Conservation (phyloP, 208 protist genomes). For the Borovskyia barvae region DNA sequence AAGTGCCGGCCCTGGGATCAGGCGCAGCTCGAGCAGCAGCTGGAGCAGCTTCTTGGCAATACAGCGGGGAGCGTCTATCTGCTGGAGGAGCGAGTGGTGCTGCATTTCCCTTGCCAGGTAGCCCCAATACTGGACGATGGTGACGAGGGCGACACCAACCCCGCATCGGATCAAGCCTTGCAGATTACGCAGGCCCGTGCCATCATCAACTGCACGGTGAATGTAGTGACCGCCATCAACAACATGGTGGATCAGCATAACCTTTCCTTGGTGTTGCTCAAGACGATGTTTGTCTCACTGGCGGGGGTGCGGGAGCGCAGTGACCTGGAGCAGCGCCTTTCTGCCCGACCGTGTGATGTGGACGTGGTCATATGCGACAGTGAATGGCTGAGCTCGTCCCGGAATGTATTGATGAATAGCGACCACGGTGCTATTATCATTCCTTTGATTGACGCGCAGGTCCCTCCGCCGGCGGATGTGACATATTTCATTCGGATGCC, state of each 20-base stretch:
- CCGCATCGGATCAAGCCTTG: slow-evolving; percentile 37
- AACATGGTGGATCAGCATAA: slow-evolving; percentile 91
- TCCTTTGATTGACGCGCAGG: slow-evolving; percentile 48
- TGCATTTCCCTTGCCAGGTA: slow-evolving; percentile 86
- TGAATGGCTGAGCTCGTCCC: slow-evolving; percentile 73
- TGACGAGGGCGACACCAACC: slow-evolving; percentile 32
- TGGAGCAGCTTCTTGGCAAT: slow-evolving; percentile 45
- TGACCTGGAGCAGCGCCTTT: slow-evolving; percentile 76
- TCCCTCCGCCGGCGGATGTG: slow-evolving; percentile 45
- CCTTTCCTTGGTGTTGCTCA: slow-evolving; percentile 83
- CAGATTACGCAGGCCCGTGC: slow-evolving; percentile 72
- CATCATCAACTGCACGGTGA: slow-evolving; percentile 87
- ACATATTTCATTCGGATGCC: slow-evolving; percentile 73
- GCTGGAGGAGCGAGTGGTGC: slow-evolving; percentile 31
- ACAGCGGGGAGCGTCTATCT: slow-evolving; percentile 53
- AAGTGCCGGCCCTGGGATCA: slow-evolving; percentile 35
- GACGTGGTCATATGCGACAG: slow-evolving; percentile 88
- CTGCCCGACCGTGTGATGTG: slow-evolving; percentile 66
- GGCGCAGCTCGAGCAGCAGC: slow-evolving; percentile 28
- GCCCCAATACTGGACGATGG: slow-evolving; percentile 68
- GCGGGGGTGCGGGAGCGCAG: slow-evolving; percentile 68
- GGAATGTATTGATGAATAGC: slow-evolving; percentile 58
- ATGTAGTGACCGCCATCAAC: slow-evolving; percentile 81
- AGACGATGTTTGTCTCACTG: slow-evolving; percentile 89
- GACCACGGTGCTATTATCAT: slow-evolving; percentile 76